phyloP scores from a whole-genome alignment of 176 grass and related monocot species.

The Oryza glaberrima region DNA sequence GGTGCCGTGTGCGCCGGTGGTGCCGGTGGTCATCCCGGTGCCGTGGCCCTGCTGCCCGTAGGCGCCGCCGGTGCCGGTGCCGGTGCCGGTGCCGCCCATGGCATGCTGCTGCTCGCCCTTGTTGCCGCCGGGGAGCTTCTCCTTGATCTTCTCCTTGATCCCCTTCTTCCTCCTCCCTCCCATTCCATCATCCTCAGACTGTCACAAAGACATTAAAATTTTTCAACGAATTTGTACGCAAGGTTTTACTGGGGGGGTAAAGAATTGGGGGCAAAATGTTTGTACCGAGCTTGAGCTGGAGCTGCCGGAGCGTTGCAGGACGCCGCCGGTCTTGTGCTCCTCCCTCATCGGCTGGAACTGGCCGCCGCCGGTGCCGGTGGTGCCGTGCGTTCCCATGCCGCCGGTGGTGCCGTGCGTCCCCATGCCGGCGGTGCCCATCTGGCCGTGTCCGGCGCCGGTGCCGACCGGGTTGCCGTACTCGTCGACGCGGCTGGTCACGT shows the following conservation, averaged over 20 bases:
- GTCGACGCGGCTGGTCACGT: constrained; percentile 43
- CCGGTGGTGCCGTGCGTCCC: not conserved
- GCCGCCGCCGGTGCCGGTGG: not conserved
- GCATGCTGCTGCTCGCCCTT: constrained; percentile 17
- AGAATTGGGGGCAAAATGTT: too few species aligned
- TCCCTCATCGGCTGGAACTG: constrained; percentile 48
- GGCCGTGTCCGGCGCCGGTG: constrained; percentile 10
- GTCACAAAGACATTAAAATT: not conserved
- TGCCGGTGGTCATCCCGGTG: constrained; percentile 22
- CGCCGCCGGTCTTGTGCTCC: constrained; percentile 42
- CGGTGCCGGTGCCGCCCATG: not conserved
- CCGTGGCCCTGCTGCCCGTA: constrained; percentile 32
- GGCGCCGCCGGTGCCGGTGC: not conserved
- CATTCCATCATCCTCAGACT: constrained; percentile 63
- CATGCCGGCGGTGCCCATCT: not conserved
- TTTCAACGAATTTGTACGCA: not conserved
- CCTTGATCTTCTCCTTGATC: constrained; percentile 72
- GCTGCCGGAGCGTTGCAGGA: constrained; percentile 61
- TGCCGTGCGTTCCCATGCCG: not conserved
- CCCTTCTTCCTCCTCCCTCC: constrained; percentile 72
- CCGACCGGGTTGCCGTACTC: constrained; percentile 50
- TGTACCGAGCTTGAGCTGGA: constrained; percentile 71
- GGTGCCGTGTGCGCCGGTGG: not conserved
- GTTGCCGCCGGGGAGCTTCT: constrained; percentile 57
- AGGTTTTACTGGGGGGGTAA: too few species aligned